Evolutionary conservation across 768 basidiomycete genomes (phyloP).

Genomic region (Clitopilus hobsonii): DNA sequence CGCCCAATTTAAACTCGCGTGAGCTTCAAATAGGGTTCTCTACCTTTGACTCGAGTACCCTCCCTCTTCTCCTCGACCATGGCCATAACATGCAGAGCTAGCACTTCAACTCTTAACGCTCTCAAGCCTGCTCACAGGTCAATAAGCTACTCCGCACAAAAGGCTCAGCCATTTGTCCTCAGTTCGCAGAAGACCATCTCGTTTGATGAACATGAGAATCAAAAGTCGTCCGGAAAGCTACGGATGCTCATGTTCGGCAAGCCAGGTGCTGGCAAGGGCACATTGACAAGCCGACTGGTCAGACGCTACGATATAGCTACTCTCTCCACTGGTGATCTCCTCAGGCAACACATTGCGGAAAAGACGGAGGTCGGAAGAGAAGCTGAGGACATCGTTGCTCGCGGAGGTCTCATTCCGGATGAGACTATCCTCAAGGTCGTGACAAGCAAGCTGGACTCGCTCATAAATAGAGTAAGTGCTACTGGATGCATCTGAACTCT

Average conservation of each 20-base stretch:
- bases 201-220: constrained; percentile 31
- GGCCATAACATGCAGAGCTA: constrained; percentile 1
- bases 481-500: background rate
- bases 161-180: constrained; percentile 50
- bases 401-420: constrained; percentile 74
- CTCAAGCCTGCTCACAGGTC: constrained; percentile 14
- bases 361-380: constrained; percentile 67
- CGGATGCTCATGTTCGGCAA: constrained; percentile 78
- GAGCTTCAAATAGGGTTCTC: background rate
- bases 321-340: constrained; percentile 79
- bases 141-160: constrained; percentile 26
- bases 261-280: constrained; percentile 86
- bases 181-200: constrained; percentile 34
- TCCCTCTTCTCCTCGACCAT: constrained; percentile 5
- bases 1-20: constrained; percentile 1
- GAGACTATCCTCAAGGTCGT: constrained; percentile 77
- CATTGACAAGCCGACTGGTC: constrained; percentile 68
- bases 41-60: background rate
- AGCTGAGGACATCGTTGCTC: constrained; percentile 76
- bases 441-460: constrained; percentile 60
- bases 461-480: constrained; percentile 57
- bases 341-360: constrained; percentile 80
- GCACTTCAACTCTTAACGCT: background rate
- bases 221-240: constrained; percentile 23
- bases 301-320: constrained; percentile 76